Conservation (phyloP, 257 asterid species). For the Solanum commersonii region DNA sequence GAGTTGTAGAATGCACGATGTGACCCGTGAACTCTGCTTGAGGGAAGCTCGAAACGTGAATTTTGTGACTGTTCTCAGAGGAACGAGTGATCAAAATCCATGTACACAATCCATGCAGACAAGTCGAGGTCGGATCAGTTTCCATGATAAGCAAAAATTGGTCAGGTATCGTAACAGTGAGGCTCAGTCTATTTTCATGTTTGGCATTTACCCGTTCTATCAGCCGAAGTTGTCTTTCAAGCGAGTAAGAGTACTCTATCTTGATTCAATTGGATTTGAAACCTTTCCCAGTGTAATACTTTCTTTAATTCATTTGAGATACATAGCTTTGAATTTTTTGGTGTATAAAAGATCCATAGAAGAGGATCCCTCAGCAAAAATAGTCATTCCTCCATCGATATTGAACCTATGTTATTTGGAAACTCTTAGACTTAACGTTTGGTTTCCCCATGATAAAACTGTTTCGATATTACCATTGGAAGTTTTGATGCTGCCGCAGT, state of each 20-base stretch:
- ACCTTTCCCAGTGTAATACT: background rate
- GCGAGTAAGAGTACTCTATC: slow-evolving; percentile 3
- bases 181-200: background rate
- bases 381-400: background rate
- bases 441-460: no score
- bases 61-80: background rate
- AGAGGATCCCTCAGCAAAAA: background rate
- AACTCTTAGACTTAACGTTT: no score
- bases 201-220: rapidly evolving
- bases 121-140: background rate
- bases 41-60: background rate
- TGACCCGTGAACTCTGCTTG: background rate
- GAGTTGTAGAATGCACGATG: slow-evolving; percentile 3
- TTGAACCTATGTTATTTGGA: background rate
- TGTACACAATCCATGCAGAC: background rate
- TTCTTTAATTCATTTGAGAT: background rate
- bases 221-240: background rate
- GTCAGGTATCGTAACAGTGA: background rate
- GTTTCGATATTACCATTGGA: background rate
- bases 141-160: background rate
- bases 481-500: no score
- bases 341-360: rapidly evolving
- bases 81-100: background rate
- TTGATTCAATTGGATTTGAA: background rate
- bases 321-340: background rate